A percentile compares a stretch with the other conserved stretches of the same genome.
These are phyloP conservation scores for Adenanthera pavonina DNA, from an alignment of 306 rosid genomes.

Conservation along the genomic window DNA sequence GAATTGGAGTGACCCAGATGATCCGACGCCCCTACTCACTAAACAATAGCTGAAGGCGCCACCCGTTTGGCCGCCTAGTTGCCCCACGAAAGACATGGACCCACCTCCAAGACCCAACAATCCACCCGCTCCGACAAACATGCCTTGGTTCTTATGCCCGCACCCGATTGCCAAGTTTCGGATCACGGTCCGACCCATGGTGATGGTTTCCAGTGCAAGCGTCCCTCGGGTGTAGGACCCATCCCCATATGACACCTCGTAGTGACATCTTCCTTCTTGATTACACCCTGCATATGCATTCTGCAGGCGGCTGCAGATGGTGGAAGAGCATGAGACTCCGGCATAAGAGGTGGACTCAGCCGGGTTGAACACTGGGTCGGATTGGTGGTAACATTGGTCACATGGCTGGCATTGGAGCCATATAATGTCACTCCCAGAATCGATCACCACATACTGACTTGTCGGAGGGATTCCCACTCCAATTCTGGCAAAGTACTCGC, in stretches of 20 bases:
- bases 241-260: conserved; percentile 80
- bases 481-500: conserved; percentile 81
- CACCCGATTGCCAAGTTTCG: conserved; percentile 84
- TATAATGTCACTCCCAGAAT: conserved; percentile 85
- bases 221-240: conserved; percentile 88
- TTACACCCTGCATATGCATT: conserved; percentile 54
- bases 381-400: conserved; percentile 71
- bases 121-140: conserved; percentile 93
- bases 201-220: conserved; percentile 79
- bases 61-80: conserved; percentile 79
- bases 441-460: conserved; percentile 77
- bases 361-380: conserved; percentile 89
- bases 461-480: conserved; percentile 85
- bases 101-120: conserved; percentile 88
- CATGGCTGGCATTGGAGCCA: conserved; percentile 97
- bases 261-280: conserved; percentile 61
- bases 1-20: conserved; percentile 69
- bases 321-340: conserved; percentile 70
- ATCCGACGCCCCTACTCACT: conserved; percentile 59
- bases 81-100: conserved; percentile 83
- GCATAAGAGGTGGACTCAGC: conserved; percentile 65
- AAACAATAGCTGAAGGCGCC: conserved; percentile 79
- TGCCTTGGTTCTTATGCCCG: conserved; percentile 83
- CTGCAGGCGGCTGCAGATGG: conserved; percentile 71
- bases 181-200: conserved; percentile 64